Base-by-base conservation (phyloP, 1,284 basidiomycete species). In the Schizophyllum amplum region DNA sequence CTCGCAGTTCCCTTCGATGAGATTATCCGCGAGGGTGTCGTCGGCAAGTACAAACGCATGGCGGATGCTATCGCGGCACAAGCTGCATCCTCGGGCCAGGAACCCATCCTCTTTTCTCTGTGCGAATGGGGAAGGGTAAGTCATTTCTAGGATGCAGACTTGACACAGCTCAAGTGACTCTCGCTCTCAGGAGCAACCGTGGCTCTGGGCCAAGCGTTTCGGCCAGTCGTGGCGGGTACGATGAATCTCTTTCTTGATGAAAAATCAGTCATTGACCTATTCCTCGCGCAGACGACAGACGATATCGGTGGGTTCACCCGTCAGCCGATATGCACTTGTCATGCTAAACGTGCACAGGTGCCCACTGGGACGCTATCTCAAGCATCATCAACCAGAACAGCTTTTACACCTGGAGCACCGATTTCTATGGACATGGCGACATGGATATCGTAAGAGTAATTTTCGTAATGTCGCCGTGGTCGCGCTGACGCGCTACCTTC, bases 371-470 rank as follows among this genome's bases (percentile, higher is more conserved):
- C 17, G 71, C 72, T 4, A 56, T 79, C 0, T 67, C 73, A 6
- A 64, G 61, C 56, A 78, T 65, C 55, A 74, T 79, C 57, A 74
- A 80, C 62, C 67, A 79, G 77, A 55, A 78, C 77, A 60, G 78
- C 76, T 1, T 78, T 77, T 63, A 70, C 72, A 59, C 82, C 0
- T 77, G 72, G 65, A 78, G 78, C 4, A 75, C 80, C 17, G 79
- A 83, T 67, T 84, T 83, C 61, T 83, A 80, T 63, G 82, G 80
- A 4, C 77, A 75, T 57, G 83, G 83, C 60, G 82, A 84, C 63
- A 66, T 84, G 66, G 82, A 84, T 63, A 83, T 83, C 64, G 81
- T 81, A 59, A 54, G 76, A 65, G 33, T 23, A 47, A 15, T 11
- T 23, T 51, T 55, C 1, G 59, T 24, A 25, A n/a, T 21, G 13